Percentiles rank a stretch among this genome's conserved stretches.
These are phyloP conservation scores for Dactylellina leptospora DNA, from an alignment of 2,329 filamentous ascomycete genomes.

Conservation along the genomic window DNA sequence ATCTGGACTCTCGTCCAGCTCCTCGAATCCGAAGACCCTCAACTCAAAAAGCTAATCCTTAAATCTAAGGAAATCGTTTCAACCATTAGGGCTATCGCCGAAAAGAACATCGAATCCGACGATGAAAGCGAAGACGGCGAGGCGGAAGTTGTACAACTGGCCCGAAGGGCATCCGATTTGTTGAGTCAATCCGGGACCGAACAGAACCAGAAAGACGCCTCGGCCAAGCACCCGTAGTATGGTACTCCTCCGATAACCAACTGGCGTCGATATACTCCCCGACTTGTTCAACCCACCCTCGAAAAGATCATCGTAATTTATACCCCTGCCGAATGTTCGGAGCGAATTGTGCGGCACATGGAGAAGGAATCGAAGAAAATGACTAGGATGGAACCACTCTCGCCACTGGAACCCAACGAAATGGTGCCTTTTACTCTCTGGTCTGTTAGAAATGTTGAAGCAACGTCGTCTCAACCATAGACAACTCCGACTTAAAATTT, in stretches of 20 bases:
- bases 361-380: conserved; percentile 21
- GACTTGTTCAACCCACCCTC: conserved; percentile 13
- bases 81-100: conserved; percentile 90
- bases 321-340: conserved; percentile 22
- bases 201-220: conserved; percentile 76
- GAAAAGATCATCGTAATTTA: conserved; percentile 10
- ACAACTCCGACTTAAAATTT: not conserved
- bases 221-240: conserved; percentile 45
- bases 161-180: conserved; percentile 87
- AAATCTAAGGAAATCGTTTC: conserved; percentile 90
- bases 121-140: conserved; percentile 65
- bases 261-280: conserved; percentile 34
- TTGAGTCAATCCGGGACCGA: conserved; percentile 79
- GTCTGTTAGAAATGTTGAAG: conserved; percentile 4
- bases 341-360: conserved; percentile 29
- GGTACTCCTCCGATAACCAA: conserved; percentile 38
- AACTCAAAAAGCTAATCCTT: conserved; percentile 85
- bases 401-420: conserved; percentile 3
- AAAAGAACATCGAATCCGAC: conserved; percentile 85
- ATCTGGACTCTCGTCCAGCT: conserved; percentile 97
- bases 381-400: conserved; percentile 7
- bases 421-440: conserved; percentile 13
- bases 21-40: conserved; percentile 91
- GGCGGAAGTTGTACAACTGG: conserved; percentile 65
- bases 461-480: not conserved